Evolutionary conservation across 495 filamentous ascomycete genomes (phyloP).

Genomic region (Xylaria flabelliformis): DNA sequence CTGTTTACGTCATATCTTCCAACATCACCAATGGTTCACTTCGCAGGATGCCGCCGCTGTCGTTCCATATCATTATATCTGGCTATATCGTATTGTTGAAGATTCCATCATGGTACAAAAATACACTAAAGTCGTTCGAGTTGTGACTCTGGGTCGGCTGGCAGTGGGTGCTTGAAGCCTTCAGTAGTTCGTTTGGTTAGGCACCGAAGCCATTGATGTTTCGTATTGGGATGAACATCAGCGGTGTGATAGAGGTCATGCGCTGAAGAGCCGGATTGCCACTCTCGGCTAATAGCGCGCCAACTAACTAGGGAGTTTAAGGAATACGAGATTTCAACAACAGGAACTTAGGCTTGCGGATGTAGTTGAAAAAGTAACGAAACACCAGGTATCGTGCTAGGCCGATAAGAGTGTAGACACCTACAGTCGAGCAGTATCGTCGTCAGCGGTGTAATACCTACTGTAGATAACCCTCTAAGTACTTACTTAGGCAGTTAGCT

Average conservation of each 20-base stretch:
- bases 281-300: neutral
- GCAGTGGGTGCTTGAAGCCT: neutral
- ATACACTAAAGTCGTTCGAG: neutral
- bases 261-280: slow-evolving; percentile 2
- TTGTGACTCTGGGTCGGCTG: neutral
- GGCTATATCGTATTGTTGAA: neutral
- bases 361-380: neutral
- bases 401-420: neutral
- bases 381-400: neutral
- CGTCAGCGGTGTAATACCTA: too few species aligned
- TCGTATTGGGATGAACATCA: neutral
- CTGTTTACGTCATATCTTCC: slow-evolving; percentile 4
- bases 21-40: neutral
- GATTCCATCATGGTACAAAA: neutral
- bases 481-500: neutral
- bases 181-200: neutral
- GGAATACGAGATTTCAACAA: slow-evolving; percentile 9
- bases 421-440: neutral
- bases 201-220: neutral
- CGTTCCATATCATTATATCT: slow-evolving; percentile 1
- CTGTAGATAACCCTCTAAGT: neutral
- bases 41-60: neutral
- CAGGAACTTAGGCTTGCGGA: neutral
- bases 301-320: neutral
- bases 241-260: slow-evolving; percentile 11